Conservation (phyloP, 2,329 filamentous ascomycete genomes). For the Aspergillus flavus region DNA sequence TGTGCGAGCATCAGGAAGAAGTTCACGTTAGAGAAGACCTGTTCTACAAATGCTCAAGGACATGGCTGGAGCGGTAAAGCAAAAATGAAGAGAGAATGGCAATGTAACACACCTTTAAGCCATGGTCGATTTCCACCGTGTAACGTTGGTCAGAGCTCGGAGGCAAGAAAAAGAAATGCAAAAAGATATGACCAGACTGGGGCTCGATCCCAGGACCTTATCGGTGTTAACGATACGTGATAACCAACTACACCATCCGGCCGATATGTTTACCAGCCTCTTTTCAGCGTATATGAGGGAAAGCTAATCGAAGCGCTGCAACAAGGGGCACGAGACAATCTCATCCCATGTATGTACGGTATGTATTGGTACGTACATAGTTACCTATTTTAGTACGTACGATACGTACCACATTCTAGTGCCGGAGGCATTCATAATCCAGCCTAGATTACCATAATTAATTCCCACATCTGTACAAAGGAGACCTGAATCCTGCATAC, state of each 20-base stretch:
- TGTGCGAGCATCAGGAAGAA: not conserved
- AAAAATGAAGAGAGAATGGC: not conserved
- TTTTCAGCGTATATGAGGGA: not conserved
- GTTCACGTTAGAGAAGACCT: no score
- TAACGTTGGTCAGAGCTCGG: not conserved
- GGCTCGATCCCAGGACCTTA: conserved; percentile 8
- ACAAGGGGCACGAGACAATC: not conserved
- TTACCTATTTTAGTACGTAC: not conserved
- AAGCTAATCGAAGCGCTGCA: fast-evolving
- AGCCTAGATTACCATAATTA: conserved; percentile 1
- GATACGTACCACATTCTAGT: conserved; percentile 2
- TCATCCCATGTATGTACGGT: not conserved
- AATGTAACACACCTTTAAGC: not conserved
- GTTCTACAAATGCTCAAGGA: not conserved
- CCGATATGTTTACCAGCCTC: not conserved
- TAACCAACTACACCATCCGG: conserved; percentile 8
- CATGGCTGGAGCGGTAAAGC: not conserved
- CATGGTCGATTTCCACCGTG: not conserved
- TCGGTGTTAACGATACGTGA: conserved; percentile 6
- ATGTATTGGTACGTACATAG: conserved; percentile 1
- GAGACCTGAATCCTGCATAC: conserved; percentile 5
- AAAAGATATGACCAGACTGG: conserved; percentile 2
- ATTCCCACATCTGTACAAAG: not conserved
- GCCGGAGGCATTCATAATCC: not conserved
- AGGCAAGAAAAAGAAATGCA: not conserved